Base-by-base conservation (phyloP, 2,329 filamentous ascomycete genomes). In the Phaeosphaeria sp. region DNA sequence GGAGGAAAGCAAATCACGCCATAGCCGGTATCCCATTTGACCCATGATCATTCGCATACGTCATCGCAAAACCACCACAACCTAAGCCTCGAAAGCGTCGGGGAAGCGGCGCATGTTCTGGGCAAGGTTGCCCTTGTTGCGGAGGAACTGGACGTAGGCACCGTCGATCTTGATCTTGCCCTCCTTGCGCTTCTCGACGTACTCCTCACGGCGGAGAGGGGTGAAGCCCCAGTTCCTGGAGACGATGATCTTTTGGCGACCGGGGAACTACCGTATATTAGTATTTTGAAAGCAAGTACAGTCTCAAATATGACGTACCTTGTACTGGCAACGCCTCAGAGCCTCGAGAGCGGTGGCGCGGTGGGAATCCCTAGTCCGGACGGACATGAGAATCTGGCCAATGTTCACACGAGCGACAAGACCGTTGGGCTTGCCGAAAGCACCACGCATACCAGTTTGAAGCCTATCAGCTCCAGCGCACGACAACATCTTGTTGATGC, bases 401-500 rank as follows among this genome's bases (percentile, higher is more conserved):
- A 99, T 99, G 91, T 98, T 98, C 88, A 99, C 94, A 91, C 95
- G 95, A 82, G 95, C 95, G 79, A 99, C 95, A 78, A 88, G 90
- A 81, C 95, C 95, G 88, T 98, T 96, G 83, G 95, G 95, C 91
- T 99, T 99, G 81, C 95, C 95, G 90, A 93, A 99, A 77, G 95
- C 95, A 90, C 95, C 95, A 91, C 95, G 94, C 95, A 99, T 99
- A 88, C 95, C 95, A 76, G 95, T 99, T 86, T 99, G 95, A 84
- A 99, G 88, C 91, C 95, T 93, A 98, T 99, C 95, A 90, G 95
- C 95, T 89, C 95, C 95, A 79, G 95, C 95, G 84, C 95, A 99
- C 81, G 95, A 98, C 92, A 99, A 94, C 95, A 99, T 99, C 91
- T 99, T 99, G 93, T 99, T 99, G 93, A 99, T 99, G 85, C 95